Conservation (phyloP, 129 eudicot genomes). For the Ambrosia trifida region DNA sequence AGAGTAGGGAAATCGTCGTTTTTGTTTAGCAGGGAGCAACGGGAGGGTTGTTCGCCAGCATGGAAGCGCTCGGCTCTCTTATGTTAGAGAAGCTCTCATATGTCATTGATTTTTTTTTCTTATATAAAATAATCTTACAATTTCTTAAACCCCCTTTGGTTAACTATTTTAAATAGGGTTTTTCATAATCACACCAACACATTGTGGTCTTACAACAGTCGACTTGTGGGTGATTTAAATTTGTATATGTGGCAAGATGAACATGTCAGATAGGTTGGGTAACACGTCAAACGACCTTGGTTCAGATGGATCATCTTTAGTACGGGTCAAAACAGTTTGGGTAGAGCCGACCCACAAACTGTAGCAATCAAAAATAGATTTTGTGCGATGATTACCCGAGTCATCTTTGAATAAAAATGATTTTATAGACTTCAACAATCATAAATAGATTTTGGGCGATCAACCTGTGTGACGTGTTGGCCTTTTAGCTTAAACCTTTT, state of each 20-base stretch:
- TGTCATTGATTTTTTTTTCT: too few species aligned
- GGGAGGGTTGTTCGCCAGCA: too few species aligned
- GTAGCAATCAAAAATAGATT: too few species aligned
- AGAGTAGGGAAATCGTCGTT: too few species aligned
- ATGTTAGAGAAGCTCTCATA: too few species aligned
- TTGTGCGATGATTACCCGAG: too few species aligned
- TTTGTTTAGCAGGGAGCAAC: too few species aligned
- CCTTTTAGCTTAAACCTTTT: background rate
- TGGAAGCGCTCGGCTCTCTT: too few species aligned
- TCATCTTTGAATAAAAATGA: background rate
- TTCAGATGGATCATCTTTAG: background rate
- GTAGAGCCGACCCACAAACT: background rate
- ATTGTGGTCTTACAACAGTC: background rate
- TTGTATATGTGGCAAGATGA: background rate
- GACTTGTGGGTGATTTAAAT: background rate
- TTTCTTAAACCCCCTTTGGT: too few species aligned
- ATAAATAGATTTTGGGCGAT: background rate
- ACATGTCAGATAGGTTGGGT: background rate
- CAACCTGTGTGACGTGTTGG: background rate
- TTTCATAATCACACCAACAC: background rate
- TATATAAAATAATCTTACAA: too few species aligned
- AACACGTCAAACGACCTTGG: background rate
- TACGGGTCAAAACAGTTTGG: background rate
- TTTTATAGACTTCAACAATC: background rate
- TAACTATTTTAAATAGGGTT: too few species aligned